These are phyloP conservation scores for Euphorbia peplus DNA, from an alignment of 345 rosid species.

Conservation along the genomic window DNA sequence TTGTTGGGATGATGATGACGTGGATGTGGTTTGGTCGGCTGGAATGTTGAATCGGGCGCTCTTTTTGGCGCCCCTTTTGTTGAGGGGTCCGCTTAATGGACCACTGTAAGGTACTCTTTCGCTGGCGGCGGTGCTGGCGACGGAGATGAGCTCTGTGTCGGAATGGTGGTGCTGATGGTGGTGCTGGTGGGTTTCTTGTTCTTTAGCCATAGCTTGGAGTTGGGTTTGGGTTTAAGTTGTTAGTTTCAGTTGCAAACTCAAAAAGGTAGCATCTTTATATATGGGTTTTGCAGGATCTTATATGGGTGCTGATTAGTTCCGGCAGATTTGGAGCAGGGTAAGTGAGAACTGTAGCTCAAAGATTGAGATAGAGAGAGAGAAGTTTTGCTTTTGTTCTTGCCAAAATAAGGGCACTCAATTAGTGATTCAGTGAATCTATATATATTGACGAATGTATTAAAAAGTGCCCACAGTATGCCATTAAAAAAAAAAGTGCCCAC, in stretches of 20 bases:
- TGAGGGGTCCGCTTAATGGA: conserved; percentile 49
- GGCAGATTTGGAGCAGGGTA: background rate
- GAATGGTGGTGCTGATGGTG: conserved; percentile 36
- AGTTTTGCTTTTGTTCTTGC: too few relatives aligned
- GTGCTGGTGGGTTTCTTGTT: conserved; percentile 20
- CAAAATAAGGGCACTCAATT: too few relatives aligned
- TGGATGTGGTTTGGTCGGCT: conserved; percentile 13
- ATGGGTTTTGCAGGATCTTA: background rate
- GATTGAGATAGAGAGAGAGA: too few relatives aligned
- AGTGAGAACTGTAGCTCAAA: too few relatives aligned
- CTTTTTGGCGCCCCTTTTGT: conserved; percentile 40
- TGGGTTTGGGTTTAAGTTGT: background rate
- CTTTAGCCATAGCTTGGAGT: conserved; percentile 30
- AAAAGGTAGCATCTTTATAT: background rate
- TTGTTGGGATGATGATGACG: conserved; percentile 18
- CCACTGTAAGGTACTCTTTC: conserved; percentile 38
- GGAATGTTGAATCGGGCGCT: conserved; percentile 36
- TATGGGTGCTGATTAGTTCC: too few relatives aligned
- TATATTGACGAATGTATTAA: too few relatives aligned
- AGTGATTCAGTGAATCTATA: too few relatives aligned
- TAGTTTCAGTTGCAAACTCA: too few relatives aligned
- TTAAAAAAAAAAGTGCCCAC: too few relatives aligned
- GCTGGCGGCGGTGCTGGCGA: too few relatives aligned
- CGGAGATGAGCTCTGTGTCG: conserved; percentile 34
- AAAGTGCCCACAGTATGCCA: too few relatives aligned